phyloP scores from a whole-genome alignment of 108 stramenopile species.

The Cyclotella distinguenda region DNA sequence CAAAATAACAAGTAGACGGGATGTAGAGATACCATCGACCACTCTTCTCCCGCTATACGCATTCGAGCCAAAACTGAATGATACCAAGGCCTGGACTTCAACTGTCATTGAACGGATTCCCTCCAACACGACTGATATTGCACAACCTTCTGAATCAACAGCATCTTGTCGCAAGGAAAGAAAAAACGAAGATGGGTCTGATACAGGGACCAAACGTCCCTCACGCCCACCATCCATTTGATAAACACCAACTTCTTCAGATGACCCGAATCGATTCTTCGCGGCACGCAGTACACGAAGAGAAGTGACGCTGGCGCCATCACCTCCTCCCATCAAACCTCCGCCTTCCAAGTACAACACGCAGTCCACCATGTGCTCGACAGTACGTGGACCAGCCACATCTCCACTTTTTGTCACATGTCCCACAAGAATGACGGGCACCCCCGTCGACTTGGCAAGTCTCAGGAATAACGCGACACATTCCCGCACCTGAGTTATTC shows the following conservation, averaged over 20 bases:
- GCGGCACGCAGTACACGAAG: conserved; percentile 74
- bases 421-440: conserved; percentile 89
- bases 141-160: conserved; percentile 82
- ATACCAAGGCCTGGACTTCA: conserved; percentile 62
- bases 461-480: conserved; percentile 81
- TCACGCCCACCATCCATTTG: conserved; percentile 61
- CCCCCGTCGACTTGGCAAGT: conserved; percentile 85
- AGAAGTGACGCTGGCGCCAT: conserved; percentile 39
- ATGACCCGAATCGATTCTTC: conserved; percentile 92
- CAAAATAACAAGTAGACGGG: conserved; percentile 79
- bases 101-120: conserved; percentile 88
- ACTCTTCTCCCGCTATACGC: conserved; percentile 58
- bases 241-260: conserved; percentile 88
- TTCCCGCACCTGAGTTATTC: conserved; percentile 88
- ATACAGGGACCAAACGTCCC: conserved; percentile 74
- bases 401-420: conserved; percentile 94
- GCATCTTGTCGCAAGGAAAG: conserved; percentile 51
- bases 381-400: conserved; percentile 92
- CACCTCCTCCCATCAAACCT: conserved; percentile 21
- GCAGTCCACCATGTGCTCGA: conserved; percentile 97
- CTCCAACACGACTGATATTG: conserved; percentile 85
- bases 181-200: conserved; percentile 84
- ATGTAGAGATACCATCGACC: conserved; percentile 74
- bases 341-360: conserved; percentile 90
- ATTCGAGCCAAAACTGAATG: conserved; percentile 37